Percentiles rank a stretch among this genome's conserved stretches.
These are phyloP conservation scores for Kwoniella dejecticola DNA, from an alignment of 768 basidiomycete species.

Conservation along the genomic window DNA sequence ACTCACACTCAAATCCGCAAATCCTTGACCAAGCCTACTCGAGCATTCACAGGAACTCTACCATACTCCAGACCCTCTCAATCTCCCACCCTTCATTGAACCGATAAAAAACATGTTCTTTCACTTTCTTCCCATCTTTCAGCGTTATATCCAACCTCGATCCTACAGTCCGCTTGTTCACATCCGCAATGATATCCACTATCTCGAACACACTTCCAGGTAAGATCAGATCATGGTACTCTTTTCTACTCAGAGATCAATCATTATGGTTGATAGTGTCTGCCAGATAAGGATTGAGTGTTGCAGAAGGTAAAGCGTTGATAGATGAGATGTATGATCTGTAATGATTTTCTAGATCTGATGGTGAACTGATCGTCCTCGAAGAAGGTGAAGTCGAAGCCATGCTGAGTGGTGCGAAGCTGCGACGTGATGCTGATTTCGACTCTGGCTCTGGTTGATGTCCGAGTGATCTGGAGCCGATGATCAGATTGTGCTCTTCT, in stretches of 20 bases:
- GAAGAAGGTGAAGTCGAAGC: no score
- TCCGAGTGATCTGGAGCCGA: no score
- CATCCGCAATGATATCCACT: background rate
- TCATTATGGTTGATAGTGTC: conserved; percentile 15
- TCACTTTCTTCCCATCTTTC: conserved; percentile 9
- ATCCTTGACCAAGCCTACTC: no score
- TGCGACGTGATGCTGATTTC: no score
- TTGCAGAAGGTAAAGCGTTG: conserved; percentile 1
- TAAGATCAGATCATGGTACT: conserved; percentile 11
- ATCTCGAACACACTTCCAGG: conserved; percentile 6
- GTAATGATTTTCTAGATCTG: conserved; percentile 6
- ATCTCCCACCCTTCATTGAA: conserved; percentile 13
- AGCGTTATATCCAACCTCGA: conserved; percentile 12
- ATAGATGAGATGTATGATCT: conserved; percentile 4
- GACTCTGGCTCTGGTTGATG: no score
- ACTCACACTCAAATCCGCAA: no score
- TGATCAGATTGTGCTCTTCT: no score
- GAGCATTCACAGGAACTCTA: conserved; percentile 9
- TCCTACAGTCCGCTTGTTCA: background rate
- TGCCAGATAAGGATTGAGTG: conserved; percentile 2
- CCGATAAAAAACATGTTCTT: conserved; percentile 24
- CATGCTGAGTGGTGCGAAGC: no score
- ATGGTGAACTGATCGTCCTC: background rate
- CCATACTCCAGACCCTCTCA: conserved; percentile 24
- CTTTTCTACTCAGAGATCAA: background rate